Conservation (phyloP, 768 basidiomycete genomes). For the Lentinus brumalis region DNA sequence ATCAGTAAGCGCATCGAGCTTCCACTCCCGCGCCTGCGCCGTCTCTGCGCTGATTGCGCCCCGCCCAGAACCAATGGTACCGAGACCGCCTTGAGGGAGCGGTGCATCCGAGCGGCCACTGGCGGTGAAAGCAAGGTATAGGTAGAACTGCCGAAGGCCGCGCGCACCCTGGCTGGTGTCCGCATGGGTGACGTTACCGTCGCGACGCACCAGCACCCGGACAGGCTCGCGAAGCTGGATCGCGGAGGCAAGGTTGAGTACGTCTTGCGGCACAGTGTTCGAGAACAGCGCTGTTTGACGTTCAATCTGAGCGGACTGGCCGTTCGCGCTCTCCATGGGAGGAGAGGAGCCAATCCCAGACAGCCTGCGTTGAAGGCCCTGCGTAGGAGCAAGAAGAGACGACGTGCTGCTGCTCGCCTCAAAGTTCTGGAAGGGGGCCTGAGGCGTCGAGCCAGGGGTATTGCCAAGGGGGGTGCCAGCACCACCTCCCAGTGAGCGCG, state of each 20-base stretch:
- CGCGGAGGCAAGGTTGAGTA: constrained; percentile 90
- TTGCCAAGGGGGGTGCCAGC: constrained; percentile 41
- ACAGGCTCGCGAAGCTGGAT: constrained; percentile 96
- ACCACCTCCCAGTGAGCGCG: constrained; percentile 50
- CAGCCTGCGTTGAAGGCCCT: constrained; percentile 50
- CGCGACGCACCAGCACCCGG: constrained; percentile 92
- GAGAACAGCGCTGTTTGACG: constrained; percentile 95
- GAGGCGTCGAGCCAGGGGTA: constrained; percentile 34
- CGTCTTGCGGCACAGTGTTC: constrained; percentile 97
- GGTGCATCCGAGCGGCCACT: constrained; percentile 64
- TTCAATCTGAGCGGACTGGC: constrained; percentile 51
- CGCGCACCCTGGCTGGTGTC: constrained; percentile 74
- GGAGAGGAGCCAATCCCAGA: constrained; percentile 53
- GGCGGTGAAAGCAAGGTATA: constrained; percentile 94
- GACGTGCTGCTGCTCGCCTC: constrained; percentile 27
- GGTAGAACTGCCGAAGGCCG: constrained; percentile 92
- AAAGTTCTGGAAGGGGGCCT: constrained; percentile 43
- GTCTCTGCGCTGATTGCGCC: constrained; percentile 80
- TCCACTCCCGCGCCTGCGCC: constrained; percentile 89
- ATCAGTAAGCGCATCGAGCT: constrained; percentile 88
- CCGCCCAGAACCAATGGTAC: constrained; percentile 94
- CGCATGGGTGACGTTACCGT: constrained; percentile 76
- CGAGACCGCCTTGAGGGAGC: constrained; percentile 54
- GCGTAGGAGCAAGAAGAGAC: constrained; percentile 37
- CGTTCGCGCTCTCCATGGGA: constrained; percentile 37